Conservation (phyloP, 1,139 yeast species). For the Candida sanyaensis region DNA sequence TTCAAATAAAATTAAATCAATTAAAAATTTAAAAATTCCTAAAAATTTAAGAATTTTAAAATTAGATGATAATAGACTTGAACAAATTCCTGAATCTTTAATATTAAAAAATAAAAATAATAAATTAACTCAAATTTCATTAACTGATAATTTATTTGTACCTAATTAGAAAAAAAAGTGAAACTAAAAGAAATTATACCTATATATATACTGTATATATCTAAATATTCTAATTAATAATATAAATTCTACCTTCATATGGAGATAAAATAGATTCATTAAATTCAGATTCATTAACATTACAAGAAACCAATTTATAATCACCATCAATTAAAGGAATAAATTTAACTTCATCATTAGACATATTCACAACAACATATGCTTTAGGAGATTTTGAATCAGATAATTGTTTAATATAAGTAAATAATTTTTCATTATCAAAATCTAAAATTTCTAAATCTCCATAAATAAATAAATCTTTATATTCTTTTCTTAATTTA, state of each 20-base stretch:
- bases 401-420: slow-evolving; percentile 32
- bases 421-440: slow-evolving; percentile 40
- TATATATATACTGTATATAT: too few relatives aligned
- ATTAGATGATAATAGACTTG: slow-evolving; percentile 10
- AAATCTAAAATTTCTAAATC: slow-evolving; percentile 40
- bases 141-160: slow-evolving; percentile 8
- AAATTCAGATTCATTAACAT: slow-evolving; percentile 19
- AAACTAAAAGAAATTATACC: too few relatives aligned
- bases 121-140: neutral
- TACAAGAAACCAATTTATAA: slow-evolving; percentile 31
- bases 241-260: slow-evolving; percentile 33
- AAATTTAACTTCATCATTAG: slow-evolving; percentile 30
- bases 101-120: slow-evolving; percentile 1
- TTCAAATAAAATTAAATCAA: slow-evolving; percentile 7
- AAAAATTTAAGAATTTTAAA: slow-evolving; percentile 1
- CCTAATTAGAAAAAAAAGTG: too few relatives aligned
- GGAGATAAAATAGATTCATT: slow-evolving; percentile 30
- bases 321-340: slow-evolving; percentile 30
- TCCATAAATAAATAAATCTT: slow-evolving; percentile 52
- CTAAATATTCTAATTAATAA: slow-evolving; percentile 18
- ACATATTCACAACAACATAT: slow-evolving; percentile 49
- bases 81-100: neutral
- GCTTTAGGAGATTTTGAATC: slow-evolving; percentile 23
- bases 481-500: slow-evolving; percentile 44
- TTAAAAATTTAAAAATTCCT: slow-evolving; percentile 6